Evolutionary conservation across 495 filamentous ascomycete species (phyloP).

Genomic region (Tuber borchii): DNA sequence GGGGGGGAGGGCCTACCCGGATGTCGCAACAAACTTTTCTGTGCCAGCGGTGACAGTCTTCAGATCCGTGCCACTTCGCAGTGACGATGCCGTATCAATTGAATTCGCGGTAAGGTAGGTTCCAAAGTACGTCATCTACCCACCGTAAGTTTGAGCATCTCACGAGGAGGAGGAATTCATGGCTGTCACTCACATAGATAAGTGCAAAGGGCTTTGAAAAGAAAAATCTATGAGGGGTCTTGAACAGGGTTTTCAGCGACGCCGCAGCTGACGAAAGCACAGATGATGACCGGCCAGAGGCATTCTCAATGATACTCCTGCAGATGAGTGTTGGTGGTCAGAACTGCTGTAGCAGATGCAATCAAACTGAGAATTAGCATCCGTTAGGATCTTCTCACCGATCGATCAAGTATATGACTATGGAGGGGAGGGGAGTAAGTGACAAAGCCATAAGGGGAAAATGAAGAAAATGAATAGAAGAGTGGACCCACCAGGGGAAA

Average conservation of each 20-base stretch:
- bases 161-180: slow-evolving; percentile 5
- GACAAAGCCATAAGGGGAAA: background rate
- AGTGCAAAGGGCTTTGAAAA: slow-evolving; percentile 75
- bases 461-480: background rate
- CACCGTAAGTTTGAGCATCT: background rate
- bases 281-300: slow-evolving; percentile 65
- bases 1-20: slow-evolving; percentile 22
- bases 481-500: slow-evolving; percentile 56
- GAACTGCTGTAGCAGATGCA: background rate
- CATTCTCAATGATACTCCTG: slow-evolving; percentile 93
- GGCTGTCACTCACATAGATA: slow-evolving; percentile 52
- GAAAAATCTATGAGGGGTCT: slow-evolving; percentile 63
- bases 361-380: slow-evolving; percentile 5
- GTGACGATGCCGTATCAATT: slow-evolving; percentile 67
- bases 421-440: background rate
- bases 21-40: slow-evolving; percentile 76
- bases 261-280: slow-evolving; percentile 59
- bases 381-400: slow-evolving; percentile 51
- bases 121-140: slow-evolving; percentile 66
- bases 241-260: slow-evolving; percentile 59
- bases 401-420: slow-evolving; percentile 80
- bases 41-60: slow-evolving; percentile 61
- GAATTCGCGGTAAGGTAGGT: slow-evolving; percentile 88
- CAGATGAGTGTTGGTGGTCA: slow-evolving; percentile 26
- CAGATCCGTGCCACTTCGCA: slow-evolving; percentile 37